Evolutionary conservation across 2,329 filamentous ascomycete genomes (phyloP), one percentile per base, ranked within the genome.

Genomic region (Paecilomyces formosus): DNA sequence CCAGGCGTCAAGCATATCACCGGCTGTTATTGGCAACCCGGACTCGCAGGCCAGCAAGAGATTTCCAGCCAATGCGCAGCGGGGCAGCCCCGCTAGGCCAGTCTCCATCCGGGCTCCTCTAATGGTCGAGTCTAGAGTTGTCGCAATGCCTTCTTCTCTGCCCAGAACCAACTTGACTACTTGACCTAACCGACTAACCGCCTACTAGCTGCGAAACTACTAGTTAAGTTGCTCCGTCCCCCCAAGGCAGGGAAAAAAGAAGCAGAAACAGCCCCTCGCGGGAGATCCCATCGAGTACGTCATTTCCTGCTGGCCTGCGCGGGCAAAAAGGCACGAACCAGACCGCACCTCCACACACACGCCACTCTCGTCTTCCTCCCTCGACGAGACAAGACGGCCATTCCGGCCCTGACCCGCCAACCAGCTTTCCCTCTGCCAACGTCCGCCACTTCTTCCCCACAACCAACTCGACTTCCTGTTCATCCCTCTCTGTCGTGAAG

Each of bases 191-290:
- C n/a, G n/a, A n/a, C n/a, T n/a, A n/a, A n/a, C n/a, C n/a, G n/a
- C n/a, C n/a, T n/a, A n/a, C 59, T 57, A 60, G 61, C 54, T 59
- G 61, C 54, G 57, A 56, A 15, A 49, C 58, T 61, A 60, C 63
- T 64, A 61, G 61, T 62, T 56, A 57, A 57, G 60, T 60, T 63
- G 60, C 62, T 60, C 62, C 55, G 59, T 57, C 45, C 59, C 30
- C 30, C 30, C 30, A 6, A 31, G 30, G 30, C 30, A 31, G 8
- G 8, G 8, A 31, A 31, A 31, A 31, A 3, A 31, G 2, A 3
- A 31, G 11, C 8, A 35, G 18, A 18, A 18, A 45, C 7, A 45
- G 15, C 39, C 39, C 35, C 35, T 45, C 35, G 35, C 35, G 13
- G 35, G 35, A 45, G 35, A 45, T n/a, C 35, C 13, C 39, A 52